A percentile compares a stretch with the other conserved stretches of the same genome.
Evolutionary conservation across 257 asterid genomes (phyloP).

Genomic region (Orobanche coerulescens): DNA sequence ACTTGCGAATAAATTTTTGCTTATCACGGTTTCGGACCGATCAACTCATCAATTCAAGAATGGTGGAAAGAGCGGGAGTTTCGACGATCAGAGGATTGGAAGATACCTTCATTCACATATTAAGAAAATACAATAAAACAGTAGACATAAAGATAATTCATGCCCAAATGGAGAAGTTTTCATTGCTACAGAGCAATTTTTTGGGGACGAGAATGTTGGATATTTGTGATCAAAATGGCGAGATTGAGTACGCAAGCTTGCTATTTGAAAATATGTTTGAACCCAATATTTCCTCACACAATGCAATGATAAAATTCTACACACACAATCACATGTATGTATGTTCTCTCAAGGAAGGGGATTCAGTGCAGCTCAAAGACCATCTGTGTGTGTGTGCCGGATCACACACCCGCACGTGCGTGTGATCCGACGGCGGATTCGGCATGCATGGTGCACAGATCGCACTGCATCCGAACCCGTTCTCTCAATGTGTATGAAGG

Average conservation of each 20-base stretch:
- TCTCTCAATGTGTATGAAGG: no score
- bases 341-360: no score
- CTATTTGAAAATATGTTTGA: constrained; percentile 44
- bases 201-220: constrained; percentile 75
- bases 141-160: constrained; percentile 47
- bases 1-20: no score
- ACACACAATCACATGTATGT: constrained; percentile 36
- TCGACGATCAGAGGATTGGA: constrained; percentile 44
- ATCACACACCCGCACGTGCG: no score
- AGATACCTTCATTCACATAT: constrained; percentile 41
- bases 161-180: constrained; percentile 55
- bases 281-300: constrained; percentile 50
- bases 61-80: constrained; percentile 37
- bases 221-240: constrained; percentile 52
- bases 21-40: no score
- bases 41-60: no score
- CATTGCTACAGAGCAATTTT: constrained; percentile 56
- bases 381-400: no score
- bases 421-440: no score
- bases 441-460: no score
- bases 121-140: constrained; percentile 39
- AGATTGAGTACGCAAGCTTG: constrained; percentile 42
- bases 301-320: constrained; percentile 52
- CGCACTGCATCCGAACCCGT: no score
- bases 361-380: no score